Evolutionary conservation across 306 rosid genomes (phyloP), one percentile per base, ranked within the genome.

Genomic region (Cicer bijugum): DNA sequence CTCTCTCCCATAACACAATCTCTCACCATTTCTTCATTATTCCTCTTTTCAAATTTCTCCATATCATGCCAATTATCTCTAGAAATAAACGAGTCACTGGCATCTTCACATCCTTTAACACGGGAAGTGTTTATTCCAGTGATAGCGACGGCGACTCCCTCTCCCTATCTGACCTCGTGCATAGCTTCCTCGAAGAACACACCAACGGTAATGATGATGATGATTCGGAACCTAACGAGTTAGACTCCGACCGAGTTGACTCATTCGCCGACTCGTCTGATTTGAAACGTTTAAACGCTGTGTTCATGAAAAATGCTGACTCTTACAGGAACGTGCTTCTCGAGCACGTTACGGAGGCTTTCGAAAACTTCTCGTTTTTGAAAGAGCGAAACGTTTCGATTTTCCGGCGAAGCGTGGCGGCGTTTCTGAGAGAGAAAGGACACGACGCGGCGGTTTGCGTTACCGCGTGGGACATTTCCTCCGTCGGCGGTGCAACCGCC

Each of bases 391-490:
- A 83, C 55, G 42, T 59, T 28, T 60, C 77, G 0, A 42, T 33
- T 2, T 51, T 79, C 56, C 75, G 57, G 2, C 73, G 81, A 19
- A 83, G 68, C 37, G 93, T 89, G 7, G 85, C 82, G 85, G 46
- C 80, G 76, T 84, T 71, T 81, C 59, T 92, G 4, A 45, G 88
- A 0, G 87, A 82, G 1, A 56, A 57, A 2, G 86, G 89, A 0
- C 88, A 88, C 86, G 88, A 88, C 76, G 97, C 91, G 7, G 96
- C 89, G 43, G 78, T 86, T 15, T 92, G 97, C 66, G 83, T 84
- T 43, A 85, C 87, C 5, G 45, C 63, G 8, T 82, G 93, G 88
- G 80, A 79, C 0, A 3, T 47, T 10, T 17, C 47, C 7, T 60
- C 38, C 19, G 66, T 83, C 33, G 80, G 84, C 0, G 64, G 80